Percentiles rank a stretch among this genome's conserved stretches.
These are phyloP conservation scores for Rhizopogon sp. DNA, from an alignment of 768 basidiomycete genomes.

Conservation along the genomic window DNA sequence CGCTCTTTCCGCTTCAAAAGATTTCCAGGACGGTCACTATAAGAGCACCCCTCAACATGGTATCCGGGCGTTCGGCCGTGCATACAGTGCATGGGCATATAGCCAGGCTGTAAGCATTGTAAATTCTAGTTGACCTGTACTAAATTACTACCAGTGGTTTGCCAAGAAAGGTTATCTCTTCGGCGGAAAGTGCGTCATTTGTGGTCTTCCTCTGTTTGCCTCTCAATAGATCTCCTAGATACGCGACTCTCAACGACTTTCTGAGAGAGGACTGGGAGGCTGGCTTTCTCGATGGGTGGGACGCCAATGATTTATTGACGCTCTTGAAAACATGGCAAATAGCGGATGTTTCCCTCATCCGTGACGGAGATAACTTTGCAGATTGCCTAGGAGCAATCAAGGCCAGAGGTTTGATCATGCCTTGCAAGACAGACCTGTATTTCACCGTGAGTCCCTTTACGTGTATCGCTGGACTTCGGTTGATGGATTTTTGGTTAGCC, in stretches of 20 bases:
- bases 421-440: conserved; percentile 54
- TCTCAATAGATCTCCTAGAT: conserved; percentile 23
- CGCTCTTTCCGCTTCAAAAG: conserved; percentile 46
- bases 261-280: conserved; percentile 49
- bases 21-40: conserved; percentile 52
- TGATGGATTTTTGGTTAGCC: conserved; percentile 31
- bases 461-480: not conserved
- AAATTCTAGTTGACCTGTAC: not conserved
- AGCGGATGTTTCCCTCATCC: conserved; percentile 42
- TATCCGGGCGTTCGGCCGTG: conserved; percentile 51
- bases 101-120: conserved; percentile 40
- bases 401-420: conserved; percentile 53
- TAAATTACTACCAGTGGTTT: conserved; percentile 41
- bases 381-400: conserved; percentile 38
- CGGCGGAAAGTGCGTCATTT: conserved; percentile 31
- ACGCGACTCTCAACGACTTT: conserved; percentile 42
- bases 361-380: conserved; percentile 37
- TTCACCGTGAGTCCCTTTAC: conserved; percentile 38
- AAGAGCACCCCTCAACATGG: conserved; percentile 40
- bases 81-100: conserved; percentile 56
- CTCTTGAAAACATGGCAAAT: conserved; percentile 45
- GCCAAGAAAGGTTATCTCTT: conserved; percentile 40
- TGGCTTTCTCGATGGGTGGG: conserved; percentile 39
- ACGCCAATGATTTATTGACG: conserved; percentile 50
- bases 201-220: not conserved